A percentile compares a stretch with the other conserved stretches of the same genome.
Conservation (phyloP, 1,139 yeast genomes). For the Ashbya aceris region DNA sequence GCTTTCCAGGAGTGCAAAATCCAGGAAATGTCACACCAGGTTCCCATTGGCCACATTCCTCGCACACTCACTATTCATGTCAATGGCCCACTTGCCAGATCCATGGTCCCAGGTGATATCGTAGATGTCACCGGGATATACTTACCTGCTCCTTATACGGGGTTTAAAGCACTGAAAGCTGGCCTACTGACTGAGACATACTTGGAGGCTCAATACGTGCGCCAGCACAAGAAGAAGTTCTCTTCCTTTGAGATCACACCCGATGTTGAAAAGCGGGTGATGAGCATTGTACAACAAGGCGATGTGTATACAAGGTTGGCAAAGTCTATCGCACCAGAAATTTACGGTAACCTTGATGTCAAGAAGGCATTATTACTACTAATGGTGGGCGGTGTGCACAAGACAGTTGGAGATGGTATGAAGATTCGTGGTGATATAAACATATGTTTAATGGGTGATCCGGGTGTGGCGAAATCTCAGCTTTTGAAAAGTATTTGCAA, state of each 20-base stretch:
- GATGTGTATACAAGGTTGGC: conserved; percentile 75
- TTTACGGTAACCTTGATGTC: conserved; percentile 87
- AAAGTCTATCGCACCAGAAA: conserved; percentile 93
- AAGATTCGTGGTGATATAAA: conserved; percentile 96
- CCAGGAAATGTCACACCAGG: conserved; percentile 93
- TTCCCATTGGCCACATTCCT: conserved; percentile 97
- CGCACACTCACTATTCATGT: conserved; percentile 76
- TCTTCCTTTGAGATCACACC: conserved; percentile 53
- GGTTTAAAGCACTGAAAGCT: conserved; percentile 83
- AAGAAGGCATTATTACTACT: conserved; percentile 80
- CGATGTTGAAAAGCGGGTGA: conserved; percentile 48
- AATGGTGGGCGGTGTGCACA: conserved; percentile 92
- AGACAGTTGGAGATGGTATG: conserved; percentile 93
- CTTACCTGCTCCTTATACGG: conserved; percentile 92
- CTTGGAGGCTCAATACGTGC: conserved; percentile 76
- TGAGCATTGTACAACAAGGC: conserved; percentile 46
- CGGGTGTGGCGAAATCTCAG: conserved; percentile 99
- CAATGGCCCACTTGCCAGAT: conserved; percentile 81
- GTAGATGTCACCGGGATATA: conserved; percentile 90
- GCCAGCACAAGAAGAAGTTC: conserved; percentile 84
- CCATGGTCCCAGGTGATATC: conserved; percentile 87
- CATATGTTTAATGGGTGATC: conserved; percentile 97
- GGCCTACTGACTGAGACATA: conserved; percentile 92
- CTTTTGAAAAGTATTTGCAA: conserved; percentile 82
- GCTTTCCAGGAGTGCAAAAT: conserved; percentile 93